Percentiles rank a stretch among this genome's conserved stretches.
These are phyloP conservation scores for Cladophialophora carrionii DNA, from an alignment of 2,329 filamentous ascomycete species.

Conservation along the genomic window DNA sequence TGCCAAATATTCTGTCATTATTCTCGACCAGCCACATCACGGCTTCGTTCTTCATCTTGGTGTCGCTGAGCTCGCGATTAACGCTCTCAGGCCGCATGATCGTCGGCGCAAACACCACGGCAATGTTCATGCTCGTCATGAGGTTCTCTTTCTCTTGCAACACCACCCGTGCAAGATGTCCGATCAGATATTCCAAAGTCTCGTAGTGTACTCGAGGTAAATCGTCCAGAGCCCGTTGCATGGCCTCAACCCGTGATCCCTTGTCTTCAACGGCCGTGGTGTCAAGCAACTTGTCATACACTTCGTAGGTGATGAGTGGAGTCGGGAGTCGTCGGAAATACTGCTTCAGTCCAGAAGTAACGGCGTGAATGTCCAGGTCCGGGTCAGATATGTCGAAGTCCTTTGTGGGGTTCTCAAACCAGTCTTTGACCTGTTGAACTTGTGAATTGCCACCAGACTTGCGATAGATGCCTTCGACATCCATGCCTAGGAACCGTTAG, in stretches of 20 bases:
- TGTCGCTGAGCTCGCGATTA: constrained; percentile 93
- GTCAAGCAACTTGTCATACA: constrained; percentile 87
- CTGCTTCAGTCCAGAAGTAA: constrained; percentile 94
- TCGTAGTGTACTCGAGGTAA: constrained; percentile 84
- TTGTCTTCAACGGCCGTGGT: constrained; percentile 58
- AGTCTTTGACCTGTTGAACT: constrained; percentile 85
- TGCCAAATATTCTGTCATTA: constrained; percentile 74
- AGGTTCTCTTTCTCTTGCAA: constrained; percentile 81
- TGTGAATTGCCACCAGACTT: constrained; percentile 94
- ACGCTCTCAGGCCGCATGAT: constrained; percentile 91
- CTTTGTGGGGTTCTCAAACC: constrained; percentile 75
- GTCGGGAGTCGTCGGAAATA: constrained; percentile 93
- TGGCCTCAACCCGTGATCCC: constrained; percentile 68
- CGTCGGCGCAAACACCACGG: constrained; percentile 95
- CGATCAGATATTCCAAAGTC: constrained; percentile 89
- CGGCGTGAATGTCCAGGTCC: constrained; percentile 90
- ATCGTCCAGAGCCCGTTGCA: constrained; percentile 73
- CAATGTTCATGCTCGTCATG: constrained; percentile 95
- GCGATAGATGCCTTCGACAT: constrained; percentile 94
- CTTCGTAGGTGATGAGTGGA: constrained; percentile 86
- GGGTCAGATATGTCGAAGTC: constrained; percentile 93
- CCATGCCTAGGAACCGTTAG: constrained; percentile 64
- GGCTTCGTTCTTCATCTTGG: constrained; percentile 87
- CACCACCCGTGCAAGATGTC: constrained; percentile 87
- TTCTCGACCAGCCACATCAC: constrained; percentile 94